Conservation (phyloP, 306 rosid genomes). For the Herpetospermum pedunculosum region DNA sequence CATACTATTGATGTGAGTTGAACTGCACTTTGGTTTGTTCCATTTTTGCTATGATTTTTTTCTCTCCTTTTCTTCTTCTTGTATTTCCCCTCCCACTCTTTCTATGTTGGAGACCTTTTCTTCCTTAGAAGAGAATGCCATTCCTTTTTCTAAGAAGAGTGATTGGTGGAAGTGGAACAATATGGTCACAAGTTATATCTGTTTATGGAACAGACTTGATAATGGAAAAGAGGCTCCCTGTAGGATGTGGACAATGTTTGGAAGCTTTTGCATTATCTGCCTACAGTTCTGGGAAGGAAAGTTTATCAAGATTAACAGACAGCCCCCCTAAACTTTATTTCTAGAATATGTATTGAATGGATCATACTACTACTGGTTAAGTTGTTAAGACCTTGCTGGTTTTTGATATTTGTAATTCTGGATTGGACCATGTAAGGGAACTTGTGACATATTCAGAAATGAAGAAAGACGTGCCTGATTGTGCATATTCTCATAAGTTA, state of each 20-base stretch:
- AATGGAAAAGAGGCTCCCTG: slow-evolving; percentile 60
- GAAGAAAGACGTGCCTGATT: slow-evolving; percentile 28
- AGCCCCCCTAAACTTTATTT: slow-evolving; percentile 10
- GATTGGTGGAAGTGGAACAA: slow-evolving; percentile 42
- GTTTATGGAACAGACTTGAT: slow-evolving; percentile 63
- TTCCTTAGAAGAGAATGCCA: slow-evolving; percentile 25
- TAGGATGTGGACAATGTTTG: slow-evolving; percentile 38
- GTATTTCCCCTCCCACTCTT: slow-evolving; percentile 2
- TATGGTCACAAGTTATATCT: slow-evolving; percentile 59
- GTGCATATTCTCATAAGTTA: slow-evolving; percentile 11
- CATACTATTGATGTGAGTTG: slow-evolving; percentile 75
- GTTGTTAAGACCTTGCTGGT: slow-evolving; percentile 4
- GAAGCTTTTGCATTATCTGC: slow-evolving; percentile 44
- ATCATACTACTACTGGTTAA: slow-evolving; percentile 18
- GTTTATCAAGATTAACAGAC: slow-evolving; percentile 21
- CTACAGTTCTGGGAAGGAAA: slow-evolving; percentile 40
- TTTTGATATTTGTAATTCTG: slow-evolving; percentile 9
- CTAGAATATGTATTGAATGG: slow-evolving; percentile 11
- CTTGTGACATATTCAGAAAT: slow-evolving; percentile 26
- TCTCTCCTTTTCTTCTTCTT: neutral
- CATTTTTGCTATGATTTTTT: neutral
- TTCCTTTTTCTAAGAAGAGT: slow-evolving; percentile 26
- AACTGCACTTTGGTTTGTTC: neutral
- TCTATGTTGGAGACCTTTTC: slow-evolving; percentile 19
- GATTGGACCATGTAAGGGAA: slow-evolving; percentile 26